A percentile compares a stretch with the other conserved stretches of the same genome.
These are phyloP conservation scores for Domatiomyces catenatus DNA, from an alignment of 2,329 filamentous ascomycete species.

Conservation along the genomic window DNA sequence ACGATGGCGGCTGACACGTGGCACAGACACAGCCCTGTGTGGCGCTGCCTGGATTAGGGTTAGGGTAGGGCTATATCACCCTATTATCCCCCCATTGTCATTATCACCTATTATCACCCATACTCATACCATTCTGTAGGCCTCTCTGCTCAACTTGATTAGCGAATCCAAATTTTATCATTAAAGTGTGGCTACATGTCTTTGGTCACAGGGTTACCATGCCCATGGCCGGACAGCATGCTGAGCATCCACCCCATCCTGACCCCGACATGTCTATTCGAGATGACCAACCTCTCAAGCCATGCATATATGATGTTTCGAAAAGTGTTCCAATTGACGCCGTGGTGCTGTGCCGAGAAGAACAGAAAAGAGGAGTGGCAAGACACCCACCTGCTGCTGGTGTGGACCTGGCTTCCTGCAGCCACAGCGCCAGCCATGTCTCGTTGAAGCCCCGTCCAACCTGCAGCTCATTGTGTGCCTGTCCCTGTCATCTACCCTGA, in stretches of 20 bases:
- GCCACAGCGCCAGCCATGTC: no score
- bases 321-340: not conserved
- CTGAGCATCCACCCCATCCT: not conserved
- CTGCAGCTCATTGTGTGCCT: not conserved
- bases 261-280: not conserved
- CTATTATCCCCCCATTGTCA: no score
- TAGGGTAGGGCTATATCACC: no score
- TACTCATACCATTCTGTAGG: no score
- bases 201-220: not conserved
- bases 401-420: not conserved
- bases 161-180: not conserved
- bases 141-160: no score
- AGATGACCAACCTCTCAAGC: not conserved
- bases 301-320: not conserved
- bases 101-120: no score
- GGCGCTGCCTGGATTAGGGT: no score
- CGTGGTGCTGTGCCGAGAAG: not conserved
- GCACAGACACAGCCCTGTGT: not conserved
- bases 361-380: not conserved
- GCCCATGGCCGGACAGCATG: not conserved
- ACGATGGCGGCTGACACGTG: not conserved
- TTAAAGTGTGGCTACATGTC: not conserved
- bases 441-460: no score
- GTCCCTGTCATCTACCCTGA: not conserved
- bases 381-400: not conserved